Percentiles rank a stretch among this genome's conserved stretches.
phyloP scores from a whole-genome alignment of 2,329 filamentous ascomycete genomes.

The Ceratocystis eucalypticola region DNA sequence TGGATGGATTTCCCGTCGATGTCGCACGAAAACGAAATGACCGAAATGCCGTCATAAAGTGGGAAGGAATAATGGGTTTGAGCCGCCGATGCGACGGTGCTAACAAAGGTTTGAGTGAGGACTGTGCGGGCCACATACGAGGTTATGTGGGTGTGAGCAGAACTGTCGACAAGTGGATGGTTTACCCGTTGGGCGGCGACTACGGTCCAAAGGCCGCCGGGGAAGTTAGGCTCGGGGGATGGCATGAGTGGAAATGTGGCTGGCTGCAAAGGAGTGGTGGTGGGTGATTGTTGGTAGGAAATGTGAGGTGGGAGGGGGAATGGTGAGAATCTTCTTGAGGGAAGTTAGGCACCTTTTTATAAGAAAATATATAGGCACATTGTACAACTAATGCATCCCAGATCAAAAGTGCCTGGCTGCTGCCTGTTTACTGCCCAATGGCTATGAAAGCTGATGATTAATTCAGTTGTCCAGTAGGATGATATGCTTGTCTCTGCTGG shows the following conservation, averaged over 20 bases:
- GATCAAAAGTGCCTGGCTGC: no score
- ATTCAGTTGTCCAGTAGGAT: no score
- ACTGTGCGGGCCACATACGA: conserved; percentile 35
- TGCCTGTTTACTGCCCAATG: no score
- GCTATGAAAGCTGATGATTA: no score
- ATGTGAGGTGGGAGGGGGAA: no score
- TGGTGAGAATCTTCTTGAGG: not conserved
- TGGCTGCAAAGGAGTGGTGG: not conserved
- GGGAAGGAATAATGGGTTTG: conserved; percentile 56
- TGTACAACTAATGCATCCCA: no score
- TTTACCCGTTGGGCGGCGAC: conserved; percentile 21
- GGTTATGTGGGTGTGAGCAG: conserved; percentile 47
- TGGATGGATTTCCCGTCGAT: conserved; percentile 46
- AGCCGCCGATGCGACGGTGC: conserved; percentile 31
- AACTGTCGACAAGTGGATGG: conserved; percentile 45
- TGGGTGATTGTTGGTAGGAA: no score
- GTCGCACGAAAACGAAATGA: conserved; percentile 53
- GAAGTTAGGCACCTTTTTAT: not conserved
- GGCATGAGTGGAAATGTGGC: not conserved
- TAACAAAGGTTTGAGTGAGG: conserved; percentile 44
- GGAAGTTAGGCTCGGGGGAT: not conserved
- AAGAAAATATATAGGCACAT: not conserved
- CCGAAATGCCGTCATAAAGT: conserved; percentile 56
- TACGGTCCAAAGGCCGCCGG: not conserved
- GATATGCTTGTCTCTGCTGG: no score